Percentiles rank a stretch among this genome's conserved stretches.
Evolutionary conservation across 2,329 filamentous ascomycete species (phyloP).

Genomic region (Fusarium globosum): DNA sequence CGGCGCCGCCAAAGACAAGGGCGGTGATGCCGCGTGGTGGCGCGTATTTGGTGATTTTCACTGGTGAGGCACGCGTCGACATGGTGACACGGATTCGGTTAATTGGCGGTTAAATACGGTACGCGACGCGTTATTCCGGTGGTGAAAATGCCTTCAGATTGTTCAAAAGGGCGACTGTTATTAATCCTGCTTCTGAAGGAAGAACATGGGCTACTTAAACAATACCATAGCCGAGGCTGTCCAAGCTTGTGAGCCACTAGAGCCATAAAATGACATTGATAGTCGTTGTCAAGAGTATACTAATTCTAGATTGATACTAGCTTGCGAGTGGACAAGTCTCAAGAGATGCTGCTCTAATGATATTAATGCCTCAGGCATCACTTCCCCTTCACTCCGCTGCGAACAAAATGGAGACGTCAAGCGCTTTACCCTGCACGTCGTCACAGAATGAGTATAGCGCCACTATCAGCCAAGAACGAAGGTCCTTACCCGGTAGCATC

Average conservation of each 20-base stretch:
- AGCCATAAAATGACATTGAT: not conserved
- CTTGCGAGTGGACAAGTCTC: not conserved
- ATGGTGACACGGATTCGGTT: not conserved
- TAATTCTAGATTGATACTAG: not conserved
- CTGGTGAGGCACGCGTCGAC: not conserved
- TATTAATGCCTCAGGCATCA: not conserved
- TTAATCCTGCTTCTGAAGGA: too few relatives aligned
- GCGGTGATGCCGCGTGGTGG: not conserved
- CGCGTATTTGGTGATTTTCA: not conserved
- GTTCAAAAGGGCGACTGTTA: not conserved
- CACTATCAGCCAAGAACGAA: not conserved
- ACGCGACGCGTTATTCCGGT: not conserved
- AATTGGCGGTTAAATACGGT: not conserved
- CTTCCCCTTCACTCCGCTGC: accelerated
- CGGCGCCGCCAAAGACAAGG: not conserved
- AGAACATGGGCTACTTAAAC: not conserved
- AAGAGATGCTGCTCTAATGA: not conserved
- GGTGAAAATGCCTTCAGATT: not conserved
- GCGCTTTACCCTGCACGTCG: not conserved
- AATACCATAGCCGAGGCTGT: not conserved
- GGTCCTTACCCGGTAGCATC: not conserved
- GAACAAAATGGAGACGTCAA: not conserved
- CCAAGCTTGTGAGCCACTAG: not conserved
- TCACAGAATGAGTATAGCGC: not conserved
- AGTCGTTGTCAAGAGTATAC: accelerated